These are phyloP conservation scores for Cryptococcus floricola DNA, from an alignment of 1,284 basidiomycete genomes.

Conservation along the genomic window DNA sequence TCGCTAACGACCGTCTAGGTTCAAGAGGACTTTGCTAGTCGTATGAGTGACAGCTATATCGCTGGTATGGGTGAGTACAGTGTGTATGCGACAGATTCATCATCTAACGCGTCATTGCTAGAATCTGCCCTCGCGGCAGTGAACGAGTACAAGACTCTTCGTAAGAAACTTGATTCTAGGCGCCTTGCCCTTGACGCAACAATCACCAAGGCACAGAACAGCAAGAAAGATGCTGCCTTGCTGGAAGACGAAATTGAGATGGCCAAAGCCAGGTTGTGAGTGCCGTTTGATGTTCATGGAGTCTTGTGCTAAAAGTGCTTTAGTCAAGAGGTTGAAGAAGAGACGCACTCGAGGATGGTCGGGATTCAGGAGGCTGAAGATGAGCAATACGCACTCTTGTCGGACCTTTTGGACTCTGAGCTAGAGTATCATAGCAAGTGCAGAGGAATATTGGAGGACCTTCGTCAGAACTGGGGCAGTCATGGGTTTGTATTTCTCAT, in stretches of 20 bases:
- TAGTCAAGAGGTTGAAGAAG: constrained; percentile 77
- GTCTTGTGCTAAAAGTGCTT: background rate
- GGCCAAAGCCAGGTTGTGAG: constrained; percentile 69
- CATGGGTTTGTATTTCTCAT: background rate
- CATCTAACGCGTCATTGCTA: constrained; percentile 5
- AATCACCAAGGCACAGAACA: constrained; percentile 60
- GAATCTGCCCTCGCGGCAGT: constrained; percentile 53
- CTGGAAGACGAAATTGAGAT: constrained; percentile 71
- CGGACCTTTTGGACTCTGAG: constrained; percentile 65
- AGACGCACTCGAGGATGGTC: constrained; percentile 68
- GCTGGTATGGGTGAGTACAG: constrained; percentile 53
- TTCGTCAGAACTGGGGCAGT: constrained; percentile 58
- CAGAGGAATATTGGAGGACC: constrained; percentile 63
- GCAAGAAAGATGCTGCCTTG: constrained; percentile 61
- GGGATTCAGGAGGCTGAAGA: constrained; percentile 72
- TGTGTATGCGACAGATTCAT: background rate
- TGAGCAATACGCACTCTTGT: constrained; percentile 62
- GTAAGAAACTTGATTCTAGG: constrained; percentile 67
- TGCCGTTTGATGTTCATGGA: constrained; percentile 9
- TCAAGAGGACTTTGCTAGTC: constrained; percentile 70
- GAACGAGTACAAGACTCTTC: constrained; percentile 45
- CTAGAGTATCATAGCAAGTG: constrained; percentile 69
- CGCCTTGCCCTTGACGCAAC: constrained; percentile 73
- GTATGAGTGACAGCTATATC: constrained; percentile 67
- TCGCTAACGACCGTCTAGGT: constrained; percentile 11